A percentile compares a stretch with the other conserved stretches of the same genome.
phyloP scores from a whole-genome alignment of 192 early-diverging fungal genomes.

The Linnemannia schmuckeri region DNA sequence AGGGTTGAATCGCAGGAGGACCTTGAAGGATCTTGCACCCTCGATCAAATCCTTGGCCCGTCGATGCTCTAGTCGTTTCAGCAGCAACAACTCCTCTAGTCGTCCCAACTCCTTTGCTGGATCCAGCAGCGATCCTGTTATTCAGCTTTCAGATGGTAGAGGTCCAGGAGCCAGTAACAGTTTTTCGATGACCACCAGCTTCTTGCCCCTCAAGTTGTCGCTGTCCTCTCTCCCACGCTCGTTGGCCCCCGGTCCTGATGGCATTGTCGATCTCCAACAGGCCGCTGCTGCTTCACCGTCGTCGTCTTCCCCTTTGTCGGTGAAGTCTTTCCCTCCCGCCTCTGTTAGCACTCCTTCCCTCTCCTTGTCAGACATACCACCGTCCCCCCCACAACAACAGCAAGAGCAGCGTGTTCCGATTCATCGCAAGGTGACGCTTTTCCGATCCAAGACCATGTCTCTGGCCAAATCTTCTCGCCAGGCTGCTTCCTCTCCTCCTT shows the following conservation, averaged over 20 bases:
- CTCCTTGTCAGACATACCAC: background rate
- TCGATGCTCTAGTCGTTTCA: slow-evolving; percentile 39
- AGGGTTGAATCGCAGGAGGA: slow-evolving; percentile 18
- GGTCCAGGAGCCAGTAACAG: background rate
- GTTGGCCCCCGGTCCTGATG: background rate
- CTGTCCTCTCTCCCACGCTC: background rate
- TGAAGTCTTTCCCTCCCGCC: slow-evolving; percentile 10
- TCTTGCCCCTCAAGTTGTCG: background rate
- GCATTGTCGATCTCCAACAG: slow-evolving; percentile 24
- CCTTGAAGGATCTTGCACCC: slow-evolving; percentile 38
- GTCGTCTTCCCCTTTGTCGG: background rate
- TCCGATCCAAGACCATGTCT: slow-evolving; percentile 28
- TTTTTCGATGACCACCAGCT: background rate
- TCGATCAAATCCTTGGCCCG: slow-evolving; percentile 43
- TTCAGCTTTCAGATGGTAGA: slow-evolving; percentile 9
- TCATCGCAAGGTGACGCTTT: slow-evolving; percentile 46
- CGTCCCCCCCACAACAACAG: background rate
- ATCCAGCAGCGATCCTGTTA: slow-evolving; percentile 29
- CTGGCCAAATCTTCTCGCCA: background rate
- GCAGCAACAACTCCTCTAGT: background rate
- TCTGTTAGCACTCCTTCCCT: slow-evolving; percentile 8
- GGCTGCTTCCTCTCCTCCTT: background rate
- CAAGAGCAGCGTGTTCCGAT: slow-evolving; percentile 19
- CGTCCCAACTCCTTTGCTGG: slow-evolving; percentile 46
- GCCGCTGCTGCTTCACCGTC: background rate